Conservation (phyloP, 371 early-diverging fungal genomes). For the Lichtheimia ramosa region DNA sequence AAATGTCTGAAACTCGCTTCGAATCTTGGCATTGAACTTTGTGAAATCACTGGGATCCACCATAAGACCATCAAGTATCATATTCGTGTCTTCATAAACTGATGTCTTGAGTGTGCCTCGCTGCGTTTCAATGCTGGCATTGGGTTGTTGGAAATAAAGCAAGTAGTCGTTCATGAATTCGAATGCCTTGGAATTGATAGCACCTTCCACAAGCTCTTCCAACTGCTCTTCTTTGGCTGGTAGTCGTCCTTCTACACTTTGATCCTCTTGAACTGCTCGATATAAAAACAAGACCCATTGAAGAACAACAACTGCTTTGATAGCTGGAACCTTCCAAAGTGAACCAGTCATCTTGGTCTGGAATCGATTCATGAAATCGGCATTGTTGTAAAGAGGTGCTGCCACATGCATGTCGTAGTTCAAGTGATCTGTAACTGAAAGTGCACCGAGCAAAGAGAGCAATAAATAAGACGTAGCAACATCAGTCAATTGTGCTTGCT, state of each 20-base stretch:
- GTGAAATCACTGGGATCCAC: slow-evolving; percentile 35
- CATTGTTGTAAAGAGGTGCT: slow-evolving; percentile 9
- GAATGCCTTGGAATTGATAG: slow-evolving; percentile 59
- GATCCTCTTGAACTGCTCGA: slow-evolving; percentile 42
- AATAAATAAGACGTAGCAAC: slow-evolving; percentile 55
- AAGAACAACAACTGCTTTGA: slow-evolving; percentile 63
- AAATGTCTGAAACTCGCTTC: slow-evolving; percentile 50
- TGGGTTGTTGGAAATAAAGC: slow-evolving; percentile 56
- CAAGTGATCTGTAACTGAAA: slow-evolving; percentile 44
- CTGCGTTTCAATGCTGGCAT: slow-evolving; percentile 33
- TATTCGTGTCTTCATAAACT: slow-evolving; percentile 11
- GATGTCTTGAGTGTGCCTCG: slow-evolving; percentile 14
- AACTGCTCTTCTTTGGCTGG: slow-evolving; percentile 60
- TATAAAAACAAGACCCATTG: slow-evolving; percentile 71
- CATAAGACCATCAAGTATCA: slow-evolving; percentile 7
- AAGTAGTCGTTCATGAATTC: slow-evolving; percentile 70
- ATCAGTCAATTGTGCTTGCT: slow-evolving; percentile 53
- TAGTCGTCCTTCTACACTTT: slow-evolving; percentile 41
- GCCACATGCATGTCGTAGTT: slow-evolving; percentile 17
- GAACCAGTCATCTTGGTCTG: slow-evolving; percentile 29
- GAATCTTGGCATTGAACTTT: slow-evolving; percentile 37
- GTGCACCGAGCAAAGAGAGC: slow-evolving; percentile 53
- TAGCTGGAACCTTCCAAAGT: slow-evolving; percentile 55
- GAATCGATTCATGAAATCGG: slow-evolving; percentile 21
- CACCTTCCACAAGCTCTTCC: slow-evolving; percentile 57